Conservation (phyloP, 106 monocot genomes). For the Allium sativum region DNA sequence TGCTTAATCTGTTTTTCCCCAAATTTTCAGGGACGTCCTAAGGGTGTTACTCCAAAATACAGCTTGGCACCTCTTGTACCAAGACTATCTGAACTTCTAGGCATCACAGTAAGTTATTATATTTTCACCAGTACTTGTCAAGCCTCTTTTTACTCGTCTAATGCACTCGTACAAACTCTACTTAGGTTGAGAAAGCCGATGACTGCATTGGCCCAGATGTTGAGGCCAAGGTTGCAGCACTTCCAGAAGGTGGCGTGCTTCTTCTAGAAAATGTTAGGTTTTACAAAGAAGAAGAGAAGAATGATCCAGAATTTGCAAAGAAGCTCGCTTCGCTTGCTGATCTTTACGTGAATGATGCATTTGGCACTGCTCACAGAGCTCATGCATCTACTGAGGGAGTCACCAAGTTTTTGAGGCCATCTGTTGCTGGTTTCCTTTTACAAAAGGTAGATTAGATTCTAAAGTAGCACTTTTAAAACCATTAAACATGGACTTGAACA, state of each 20-base stretch:
- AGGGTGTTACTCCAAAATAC: constrained; percentile 64
- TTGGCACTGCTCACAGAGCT: constrained; percentile 34
- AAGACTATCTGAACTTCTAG: constrained; percentile 72
- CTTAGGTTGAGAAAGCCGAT: constrained; percentile 29
- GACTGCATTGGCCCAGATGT: constrained; percentile 48
- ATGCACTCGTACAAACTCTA: background rate
- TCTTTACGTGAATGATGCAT: constrained; percentile 58
- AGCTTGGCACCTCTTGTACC: constrained; percentile 83
- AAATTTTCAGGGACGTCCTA: constrained; percentile 17
- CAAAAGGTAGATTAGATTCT: constrained; percentile 15
- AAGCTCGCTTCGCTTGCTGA: constrained; percentile 59
- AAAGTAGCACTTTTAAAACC: background rate
- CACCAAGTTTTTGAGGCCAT: constrained; percentile 24
- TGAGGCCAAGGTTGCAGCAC: constrained; percentile 36
- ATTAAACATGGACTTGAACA: background rate
- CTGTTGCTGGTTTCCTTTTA: constrained; percentile 27
- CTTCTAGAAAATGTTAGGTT: constrained; percentile 58
- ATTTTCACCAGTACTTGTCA: background rate
- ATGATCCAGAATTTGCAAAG: constrained; percentile 52
- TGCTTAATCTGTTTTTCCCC: background rate
- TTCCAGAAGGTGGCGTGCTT: constrained; percentile 44
- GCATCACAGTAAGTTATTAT: constrained; percentile 35
- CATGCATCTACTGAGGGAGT: constrained; percentile 54
- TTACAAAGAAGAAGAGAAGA: constrained; percentile 58
- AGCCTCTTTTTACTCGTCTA: background rate